Conservation (phyloP, 1,139 yeast species). For the Yamadazyma conglobata region DNA sequence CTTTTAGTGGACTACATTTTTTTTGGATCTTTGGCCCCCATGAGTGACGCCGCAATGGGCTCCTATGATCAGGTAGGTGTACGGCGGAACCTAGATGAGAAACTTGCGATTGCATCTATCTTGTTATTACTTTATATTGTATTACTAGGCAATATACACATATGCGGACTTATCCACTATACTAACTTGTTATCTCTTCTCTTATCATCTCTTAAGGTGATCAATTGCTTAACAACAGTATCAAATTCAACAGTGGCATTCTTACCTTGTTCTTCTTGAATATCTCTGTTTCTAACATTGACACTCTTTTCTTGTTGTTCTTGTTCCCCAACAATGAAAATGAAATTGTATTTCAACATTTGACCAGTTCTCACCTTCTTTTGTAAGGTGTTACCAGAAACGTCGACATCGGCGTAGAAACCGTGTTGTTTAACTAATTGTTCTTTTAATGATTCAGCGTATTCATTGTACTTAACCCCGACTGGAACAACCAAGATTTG, state of each 20-base stretch:
- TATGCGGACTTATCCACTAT: no score
- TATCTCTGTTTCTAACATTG: constrained; percentile 91
- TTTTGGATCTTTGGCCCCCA: no score
- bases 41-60: no score
- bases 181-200: constrained; percentile 62
- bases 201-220: constrained; percentile 60
- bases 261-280: constrained; percentile 78
- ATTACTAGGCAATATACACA: no score
- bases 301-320: constrained; percentile 77
- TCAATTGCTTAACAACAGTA: constrained; percentile 65
- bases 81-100: no score
- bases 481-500: constrained; percentile 94
- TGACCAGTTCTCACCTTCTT: constrained; percentile 97
- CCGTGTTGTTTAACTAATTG: constrained; percentile 59
- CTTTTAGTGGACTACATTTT: no score
- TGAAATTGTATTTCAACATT: constrained; percentile 85
- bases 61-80: no score
- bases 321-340: constrained; percentile 93
- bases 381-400: constrained; percentile 90
- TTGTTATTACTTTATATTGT: no score
- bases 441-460: constrained; percentile 77
- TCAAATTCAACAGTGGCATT: constrained; percentile 74
- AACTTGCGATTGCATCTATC: no score
- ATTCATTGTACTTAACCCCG: constrained; percentile 86
- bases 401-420: constrained; percentile 88